Conservation (phyloP, 176 grass and related monocot genomes). For the Cenchrus purpureus region DNA sequence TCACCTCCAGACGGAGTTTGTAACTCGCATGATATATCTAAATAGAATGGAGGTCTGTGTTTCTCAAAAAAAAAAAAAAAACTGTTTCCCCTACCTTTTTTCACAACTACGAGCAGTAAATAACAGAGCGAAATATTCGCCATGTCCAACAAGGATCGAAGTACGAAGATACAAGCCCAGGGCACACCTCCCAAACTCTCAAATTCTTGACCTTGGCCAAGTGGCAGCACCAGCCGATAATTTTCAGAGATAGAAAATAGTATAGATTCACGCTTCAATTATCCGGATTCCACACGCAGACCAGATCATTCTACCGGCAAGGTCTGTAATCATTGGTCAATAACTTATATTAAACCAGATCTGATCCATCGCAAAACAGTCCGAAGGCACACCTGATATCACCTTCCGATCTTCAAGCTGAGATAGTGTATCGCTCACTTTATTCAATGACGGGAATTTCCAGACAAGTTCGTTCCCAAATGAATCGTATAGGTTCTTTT, state of each 20-base stretch:
- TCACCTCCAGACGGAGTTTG: no score
- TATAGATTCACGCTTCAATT: background rate
- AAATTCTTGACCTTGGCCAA: constrained; percentile 16
- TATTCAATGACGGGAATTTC: background rate
- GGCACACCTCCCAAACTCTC: constrained; percentile 3
- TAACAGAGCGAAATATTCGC: background rate
- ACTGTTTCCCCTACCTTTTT: background rate
- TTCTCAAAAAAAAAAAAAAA: no score
- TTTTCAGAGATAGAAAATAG: background rate
- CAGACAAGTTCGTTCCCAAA: background rate
- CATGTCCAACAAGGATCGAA: background rate
- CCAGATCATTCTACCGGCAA: constrained; percentile 29
- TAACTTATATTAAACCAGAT: constrained; percentile 15
- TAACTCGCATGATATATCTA: no score
- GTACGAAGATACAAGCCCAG: background rate
- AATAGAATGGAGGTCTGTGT: no score
- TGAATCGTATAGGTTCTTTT: background rate
- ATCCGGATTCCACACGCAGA: constrained; percentile 19
- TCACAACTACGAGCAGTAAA: no score
- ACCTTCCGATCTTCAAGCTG: background rate
- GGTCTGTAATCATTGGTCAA: constrained; percentile 20
- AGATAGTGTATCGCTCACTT: background rate
- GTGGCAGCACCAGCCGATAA: background rate
- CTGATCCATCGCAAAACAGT: background rate
- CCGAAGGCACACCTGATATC: background rate